phyloP scores from a whole-genome alignment of 257 asterid species.

The Dorcoceras hygrometricum region DNA sequence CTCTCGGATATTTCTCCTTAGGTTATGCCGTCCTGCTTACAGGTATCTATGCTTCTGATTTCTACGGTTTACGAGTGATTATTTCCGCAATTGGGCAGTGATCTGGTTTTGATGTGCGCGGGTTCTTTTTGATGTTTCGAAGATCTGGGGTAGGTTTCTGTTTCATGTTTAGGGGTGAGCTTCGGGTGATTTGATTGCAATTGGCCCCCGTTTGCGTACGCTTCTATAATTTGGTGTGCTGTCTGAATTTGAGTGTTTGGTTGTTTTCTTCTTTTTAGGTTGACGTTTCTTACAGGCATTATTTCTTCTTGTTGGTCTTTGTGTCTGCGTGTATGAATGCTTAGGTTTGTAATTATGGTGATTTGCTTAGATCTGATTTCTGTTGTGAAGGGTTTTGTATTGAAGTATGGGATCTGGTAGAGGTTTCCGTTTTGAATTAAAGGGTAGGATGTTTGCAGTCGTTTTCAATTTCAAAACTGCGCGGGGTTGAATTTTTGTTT shows the following conservation, averaged over 20 bases:
- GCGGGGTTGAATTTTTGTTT: not conserved
- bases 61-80: not conserved
- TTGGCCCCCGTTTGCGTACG: not conserved
- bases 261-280: not conserved
- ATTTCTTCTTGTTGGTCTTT: not conserved
- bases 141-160: not conserved
- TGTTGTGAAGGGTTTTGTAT: conserved; percentile 13
- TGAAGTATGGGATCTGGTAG: conserved; percentile 25
- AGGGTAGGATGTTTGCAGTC: conserved; percentile 5
- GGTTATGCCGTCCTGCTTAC: conserved; percentile 51
- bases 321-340: not conserved
- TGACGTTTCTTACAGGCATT: not conserved
- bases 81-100: not conserved
- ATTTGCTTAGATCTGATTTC: conserved; percentile 31
- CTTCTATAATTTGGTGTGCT: not conserved
- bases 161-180: not conserved
- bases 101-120: not conserved
- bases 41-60: conserved; percentile 28
- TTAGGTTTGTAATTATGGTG: not conserved
- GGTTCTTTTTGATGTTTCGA: not conserved
- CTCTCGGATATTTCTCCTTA: conserved; percentile 44
- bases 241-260: not conserved
- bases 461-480: not conserved
- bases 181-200: not conserved
- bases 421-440: conserved; percentile 9